phyloP scores from a whole-genome alignment of 306 rosid genomes.

The Lathyrus sativus region DNA sequence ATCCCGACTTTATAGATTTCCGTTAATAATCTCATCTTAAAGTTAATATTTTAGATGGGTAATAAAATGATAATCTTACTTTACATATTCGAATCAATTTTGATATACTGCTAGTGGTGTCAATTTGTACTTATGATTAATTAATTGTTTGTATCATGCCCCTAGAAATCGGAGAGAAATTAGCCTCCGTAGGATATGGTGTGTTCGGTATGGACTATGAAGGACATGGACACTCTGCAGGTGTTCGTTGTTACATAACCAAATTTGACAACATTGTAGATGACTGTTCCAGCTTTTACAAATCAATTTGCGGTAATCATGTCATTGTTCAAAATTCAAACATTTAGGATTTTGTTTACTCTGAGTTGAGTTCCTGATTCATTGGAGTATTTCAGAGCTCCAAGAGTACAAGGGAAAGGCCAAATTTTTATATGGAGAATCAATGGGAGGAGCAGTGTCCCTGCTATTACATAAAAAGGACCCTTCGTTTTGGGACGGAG shows the following conservation, averaged over 20 bases:
- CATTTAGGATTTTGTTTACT: not conserved
- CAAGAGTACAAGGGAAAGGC: conserved; percentile 54
- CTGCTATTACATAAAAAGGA: conserved; percentile 68
- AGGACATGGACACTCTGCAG: conserved; percentile 85
- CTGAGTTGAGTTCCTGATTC: not conserved
- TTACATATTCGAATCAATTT: not conserved
- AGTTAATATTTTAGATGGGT: no score
- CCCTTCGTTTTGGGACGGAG: conserved; percentile 78
- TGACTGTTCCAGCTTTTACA: conserved; percentile 65
- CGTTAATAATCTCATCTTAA: no score
- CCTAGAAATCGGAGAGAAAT: conserved; percentile 61
- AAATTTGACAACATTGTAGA: conserved; percentile 66
- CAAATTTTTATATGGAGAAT: conserved; percentile 85
- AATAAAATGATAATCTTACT: no score
- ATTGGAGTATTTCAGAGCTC: conserved; percentile 44
- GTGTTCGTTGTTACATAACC: conserved; percentile 73
- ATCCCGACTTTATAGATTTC: no score
- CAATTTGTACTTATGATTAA: not conserved
- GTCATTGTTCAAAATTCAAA: not conserved
- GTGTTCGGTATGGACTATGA: conserved; percentile 81
- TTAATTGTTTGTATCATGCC: not conserved
- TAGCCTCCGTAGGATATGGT: conserved; percentile 66
- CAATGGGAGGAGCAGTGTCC: conserved; percentile 93
- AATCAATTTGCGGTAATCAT: conserved; percentile 60
- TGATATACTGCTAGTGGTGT: not conserved